Base-by-base conservation (phyloP, 2,329 filamentous ascomycete species). In the Monosporascus sp. region DNA sequence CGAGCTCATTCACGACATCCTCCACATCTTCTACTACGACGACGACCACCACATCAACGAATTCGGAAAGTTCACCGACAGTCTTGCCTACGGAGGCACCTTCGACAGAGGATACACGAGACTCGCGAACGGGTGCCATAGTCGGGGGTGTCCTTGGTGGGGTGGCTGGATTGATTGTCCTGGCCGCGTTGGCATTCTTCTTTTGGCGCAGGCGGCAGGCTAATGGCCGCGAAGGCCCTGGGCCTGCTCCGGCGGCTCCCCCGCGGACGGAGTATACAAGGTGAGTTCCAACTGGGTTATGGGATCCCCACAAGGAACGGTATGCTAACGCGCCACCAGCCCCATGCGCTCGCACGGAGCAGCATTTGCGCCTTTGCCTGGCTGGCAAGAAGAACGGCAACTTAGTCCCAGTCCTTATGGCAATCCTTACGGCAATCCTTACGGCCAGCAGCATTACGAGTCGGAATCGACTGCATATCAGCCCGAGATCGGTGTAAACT, bases 131-230 rank as follows among this genome's bases (percentile, higher is more conserved):
- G 0, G 78, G 76, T 2, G 76, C 76, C 39, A 80, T 83, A 36
- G 72, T 83, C 3, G 81, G 81, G 25, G 80, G 78, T 14, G 74
- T 73, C 17, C 71, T 84, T 41, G 74, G 77, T n/a, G 78, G 77
- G 17, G 68, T 80, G 0, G 78, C 75, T 5, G 71, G 71, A 3
- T 55, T 81, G 2, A 65, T 73, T 8, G 69, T 72, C 6, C 55
- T 81, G 6, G 55, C 72, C 6, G 72, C 72, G 0, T 56, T 80
- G 0, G 65, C 62, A 20, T 61, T 78, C 49, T 79, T 72, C 59
- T 66, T 77, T 49, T 66, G 74, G 62, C 73, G 74, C 47, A 74
- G 74, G 38, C 73, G 70, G 48, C 70, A 68, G 49, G 65, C 68
- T 50, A 76, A 76, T 61, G 53, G 63, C 18, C 74, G 75, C 24